These are phyloP conservation scores for Pseudogymnoascus sp. DNA, from an alignment of 2,329 filamentous ascomycete genomes.

Conservation along the genomic window DNA sequence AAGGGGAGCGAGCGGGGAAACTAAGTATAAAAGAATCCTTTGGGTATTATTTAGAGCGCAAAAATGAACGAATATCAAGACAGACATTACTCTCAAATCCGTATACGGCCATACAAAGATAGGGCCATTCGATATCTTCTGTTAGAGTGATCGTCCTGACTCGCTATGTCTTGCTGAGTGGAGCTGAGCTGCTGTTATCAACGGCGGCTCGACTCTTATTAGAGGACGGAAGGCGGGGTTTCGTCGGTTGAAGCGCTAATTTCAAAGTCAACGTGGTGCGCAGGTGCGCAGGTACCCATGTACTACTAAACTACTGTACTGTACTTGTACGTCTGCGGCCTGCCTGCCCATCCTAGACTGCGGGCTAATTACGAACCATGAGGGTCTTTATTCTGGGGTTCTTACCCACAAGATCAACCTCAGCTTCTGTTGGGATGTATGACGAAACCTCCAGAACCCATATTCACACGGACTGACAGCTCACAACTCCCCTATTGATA, in stretches of 20 bases:
- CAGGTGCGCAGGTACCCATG: neutral
- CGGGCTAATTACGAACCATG: constrained; percentile 7
- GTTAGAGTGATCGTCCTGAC: neutral
- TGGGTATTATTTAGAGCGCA: neutral
- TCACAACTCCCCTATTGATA: neutral
- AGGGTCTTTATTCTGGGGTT: constrained; percentile 3
- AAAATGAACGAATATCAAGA: neutral
- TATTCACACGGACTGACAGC: constrained; percentile 8
- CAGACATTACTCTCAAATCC: neutral
- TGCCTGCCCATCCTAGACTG: constrained; percentile 7
- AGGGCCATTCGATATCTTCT: neutral
- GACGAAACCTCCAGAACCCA: neutral
- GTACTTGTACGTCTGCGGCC: neutral
- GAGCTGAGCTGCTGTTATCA: neutral
- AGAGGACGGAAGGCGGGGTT: neutral
- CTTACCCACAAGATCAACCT: constrained; percentile 9
- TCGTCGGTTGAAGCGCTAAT: constrained; percentile 7
- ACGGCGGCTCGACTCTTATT: neutral
- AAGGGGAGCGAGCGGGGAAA: constrained; percentile 2
- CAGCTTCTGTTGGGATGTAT: constrained; percentile 9
- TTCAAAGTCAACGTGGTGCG: neutral
- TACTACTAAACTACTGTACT: too few relatives aligned
- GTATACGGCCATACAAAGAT: neutral
- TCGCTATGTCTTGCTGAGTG: neutral
- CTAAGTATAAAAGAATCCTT: neutral